Evolutionary conservation across 306 rosid species (phyloP).

Genomic region (Lotus japonicus): DNA sequence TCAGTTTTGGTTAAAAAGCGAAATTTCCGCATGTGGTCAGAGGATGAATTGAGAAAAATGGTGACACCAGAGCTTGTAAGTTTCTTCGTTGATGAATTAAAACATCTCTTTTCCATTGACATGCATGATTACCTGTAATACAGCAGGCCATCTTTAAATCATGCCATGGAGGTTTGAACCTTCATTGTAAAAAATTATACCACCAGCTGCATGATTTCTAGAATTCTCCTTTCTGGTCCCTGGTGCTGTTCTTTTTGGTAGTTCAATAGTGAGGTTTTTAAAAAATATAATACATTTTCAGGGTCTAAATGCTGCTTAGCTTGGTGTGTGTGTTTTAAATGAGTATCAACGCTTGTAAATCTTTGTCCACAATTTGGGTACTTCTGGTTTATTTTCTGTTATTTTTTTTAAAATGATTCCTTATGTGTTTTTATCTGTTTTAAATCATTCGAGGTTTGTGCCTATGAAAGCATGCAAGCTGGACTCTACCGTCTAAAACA

Average conservation of each 20-base stretch:
- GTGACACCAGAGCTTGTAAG: slow-evolving; percentile 95
- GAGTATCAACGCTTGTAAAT: background rate
- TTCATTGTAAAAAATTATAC: background rate
- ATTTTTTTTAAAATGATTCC: background rate
- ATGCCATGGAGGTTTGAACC: background rate
- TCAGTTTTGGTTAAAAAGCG: slow-evolving; percentile 76
- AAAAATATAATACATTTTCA: background rate
- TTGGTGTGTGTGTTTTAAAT: background rate
- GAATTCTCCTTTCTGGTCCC: background rate
- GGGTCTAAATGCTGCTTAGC: slow-evolving; percentile 9
- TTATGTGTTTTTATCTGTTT: background rate
- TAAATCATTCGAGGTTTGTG: slow-evolving; percentile 59
- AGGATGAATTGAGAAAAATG: slow-evolving; percentile 78
- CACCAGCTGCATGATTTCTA: background rate
- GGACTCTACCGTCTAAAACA: slow-evolving; percentile 90
- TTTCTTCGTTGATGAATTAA: slow-evolving; percentile 17
- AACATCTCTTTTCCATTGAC: slow-evolving; percentile 4
- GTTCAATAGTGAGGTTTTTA: too few relatives aligned
- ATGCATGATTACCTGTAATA: slow-evolving; percentile 1
- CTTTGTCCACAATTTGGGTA: background rate
- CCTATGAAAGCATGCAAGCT: slow-evolving; percentile 99
- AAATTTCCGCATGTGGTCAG: slow-evolving; percentile 73
- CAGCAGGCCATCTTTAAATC: background rate
- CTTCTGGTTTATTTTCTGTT: background rate
- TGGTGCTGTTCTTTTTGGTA: slow-evolving; percentile 1